Evolutionary conservation across 75 land plant genomes (phyloP), one percentile per base, ranked within the genome.

Genomic region (Pinus tabuliformis): DNA sequence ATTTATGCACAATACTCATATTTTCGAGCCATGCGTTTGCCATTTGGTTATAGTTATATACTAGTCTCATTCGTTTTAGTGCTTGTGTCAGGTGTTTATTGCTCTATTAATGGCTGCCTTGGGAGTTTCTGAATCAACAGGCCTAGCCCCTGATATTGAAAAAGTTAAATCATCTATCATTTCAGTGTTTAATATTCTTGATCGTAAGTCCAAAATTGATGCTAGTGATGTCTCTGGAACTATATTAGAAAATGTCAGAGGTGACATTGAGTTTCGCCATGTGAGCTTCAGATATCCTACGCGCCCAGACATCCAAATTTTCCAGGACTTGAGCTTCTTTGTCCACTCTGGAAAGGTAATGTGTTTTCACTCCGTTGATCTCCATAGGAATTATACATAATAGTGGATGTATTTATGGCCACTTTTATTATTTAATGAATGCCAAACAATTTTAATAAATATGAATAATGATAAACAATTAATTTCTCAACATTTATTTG

Each of bases 341-440:
- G 88, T 91, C 12, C 82, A 54, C 15, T 77, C 91, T 58, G 95
- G 95, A 64, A 80, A 91, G 93, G 95, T 91, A n/a, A 68, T 42
- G n/a, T 3, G 1, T 20, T 68, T 68, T 20, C 24, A 68, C 14
- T 68, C 21, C 42, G 33, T 13, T 68, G 8, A 39, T 78, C 72
- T 58, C 62, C 72, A 17, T 75, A 64, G 4, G 28, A 52, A 22
- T 56, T 73, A 21, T 56, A 62, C 21, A 80, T 33, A 20, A 63
- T 58, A 7, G 61, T 78, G 22, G 85, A 84, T 59, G 73, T 74
- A 70, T 73, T 62, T 33, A 73, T 36, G 37, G 76, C 30, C 30
- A 30, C 1, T 30, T 30, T 30, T 30, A 30, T 30, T 30, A 30
- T 1, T 30, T 30, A 30, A 30, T 30, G 30, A 30, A 30, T 30